Evolutionary conservation across 768 basidiomycete species (phyloP).

Genomic region (Trametes villosa): DNA sequence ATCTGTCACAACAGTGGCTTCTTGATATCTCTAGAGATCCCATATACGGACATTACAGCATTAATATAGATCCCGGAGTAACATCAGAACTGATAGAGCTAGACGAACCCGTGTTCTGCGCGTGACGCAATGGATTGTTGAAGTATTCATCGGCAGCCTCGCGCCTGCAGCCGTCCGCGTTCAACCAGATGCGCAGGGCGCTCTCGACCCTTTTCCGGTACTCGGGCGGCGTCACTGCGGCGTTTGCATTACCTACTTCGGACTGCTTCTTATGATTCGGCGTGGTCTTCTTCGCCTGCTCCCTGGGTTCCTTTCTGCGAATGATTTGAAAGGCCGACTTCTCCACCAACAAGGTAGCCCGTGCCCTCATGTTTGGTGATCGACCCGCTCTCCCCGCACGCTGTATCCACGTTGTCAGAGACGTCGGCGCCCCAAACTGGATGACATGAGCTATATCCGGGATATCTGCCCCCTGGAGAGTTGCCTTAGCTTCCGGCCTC

Average conservation of each 20-base stretch:
- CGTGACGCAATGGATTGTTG: slow-evolving; percentile 32
- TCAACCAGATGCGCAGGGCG: slow-evolving; percentile 35
- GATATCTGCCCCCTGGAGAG: slow-evolving; percentile 28
- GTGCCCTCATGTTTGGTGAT: neutral
- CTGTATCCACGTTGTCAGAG: slow-evolving; percentile 40
- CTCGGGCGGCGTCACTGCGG: neutral
- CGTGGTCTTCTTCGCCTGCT: neutral
- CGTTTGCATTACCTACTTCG: no score
- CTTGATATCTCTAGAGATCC: no score
- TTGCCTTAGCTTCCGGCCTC: neutral
- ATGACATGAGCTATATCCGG: slow-evolving; percentile 41
- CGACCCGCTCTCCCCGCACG: slow-evolving; percentile 24
- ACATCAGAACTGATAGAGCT: no score
- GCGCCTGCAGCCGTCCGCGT: slow-evolving; percentile 32
- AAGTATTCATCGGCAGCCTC: slow-evolving; percentile 39
- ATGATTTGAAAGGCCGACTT: neutral
- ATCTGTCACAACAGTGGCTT: no score
- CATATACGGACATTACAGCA: no score
- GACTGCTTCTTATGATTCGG: neutral
- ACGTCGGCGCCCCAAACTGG: slow-evolving; percentile 41
- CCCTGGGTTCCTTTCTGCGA: neutral
- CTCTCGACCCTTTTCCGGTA: slow-evolving; percentile 35
- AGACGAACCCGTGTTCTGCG: no score
- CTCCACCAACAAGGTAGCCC: neutral
- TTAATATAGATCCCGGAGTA: no score